Percentiles rank a stretch among this genome's conserved stretches.
These are phyloP conservation scores for Nematocida sp. DNA, from an alignment of 371 early-diverging fungal genomes.

Conservation along the genomic window DNA sequence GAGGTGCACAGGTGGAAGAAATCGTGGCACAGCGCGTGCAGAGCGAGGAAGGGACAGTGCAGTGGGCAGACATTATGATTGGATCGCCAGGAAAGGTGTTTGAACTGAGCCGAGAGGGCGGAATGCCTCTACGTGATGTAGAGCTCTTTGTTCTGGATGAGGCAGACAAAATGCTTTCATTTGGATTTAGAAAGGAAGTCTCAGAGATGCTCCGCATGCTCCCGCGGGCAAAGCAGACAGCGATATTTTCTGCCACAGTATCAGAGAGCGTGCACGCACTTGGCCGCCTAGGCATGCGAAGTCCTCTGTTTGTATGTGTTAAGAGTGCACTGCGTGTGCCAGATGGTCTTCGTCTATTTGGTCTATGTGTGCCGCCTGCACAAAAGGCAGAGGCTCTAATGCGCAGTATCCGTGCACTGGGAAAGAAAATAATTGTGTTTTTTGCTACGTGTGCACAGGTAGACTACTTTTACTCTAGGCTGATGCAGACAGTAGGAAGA, in stretches of 20 bases:
- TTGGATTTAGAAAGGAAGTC: slow-evolving; percentile 36
- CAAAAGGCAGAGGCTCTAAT: slow-evolving; percentile 24
- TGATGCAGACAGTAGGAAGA: slow-evolving; percentile 37
- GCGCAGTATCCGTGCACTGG: not conserved
- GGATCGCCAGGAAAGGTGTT: slow-evolving; percentile 36
- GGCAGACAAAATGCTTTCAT: slow-evolving; percentile 46
- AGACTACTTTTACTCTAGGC: slow-evolving; percentile 71
- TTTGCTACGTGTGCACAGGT: slow-evolving; percentile 67
- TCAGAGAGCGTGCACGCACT: slow-evolving; percentile 39
- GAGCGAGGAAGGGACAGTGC: not conserved
- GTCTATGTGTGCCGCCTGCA: not conserved
- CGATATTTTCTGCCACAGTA: slow-evolving; percentile 44
- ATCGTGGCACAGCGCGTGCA: not conserved
- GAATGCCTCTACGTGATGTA: slow-evolving; percentile 37
- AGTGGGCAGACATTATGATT: slow-evolving; percentile 30
- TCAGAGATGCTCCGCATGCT: slow-evolving; percentile 36
- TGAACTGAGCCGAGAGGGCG: slow-evolving; percentile 28
- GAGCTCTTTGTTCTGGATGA: slow-evolving; percentile 48
- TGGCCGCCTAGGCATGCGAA: slow-evolving; percentile 46
- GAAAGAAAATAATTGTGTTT: slow-evolving; percentile 51
- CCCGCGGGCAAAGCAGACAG: slow-evolving; percentile 39
- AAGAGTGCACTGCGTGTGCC: slow-evolving; percentile 29
- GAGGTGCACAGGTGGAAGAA: slow-evolving; percentile 30
- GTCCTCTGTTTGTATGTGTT: slow-evolving; percentile 42
- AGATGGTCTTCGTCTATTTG: slow-evolving; percentile 13